Conservation (phyloP, 345 rosid genomes). For the Mercurialis annua region DNA sequence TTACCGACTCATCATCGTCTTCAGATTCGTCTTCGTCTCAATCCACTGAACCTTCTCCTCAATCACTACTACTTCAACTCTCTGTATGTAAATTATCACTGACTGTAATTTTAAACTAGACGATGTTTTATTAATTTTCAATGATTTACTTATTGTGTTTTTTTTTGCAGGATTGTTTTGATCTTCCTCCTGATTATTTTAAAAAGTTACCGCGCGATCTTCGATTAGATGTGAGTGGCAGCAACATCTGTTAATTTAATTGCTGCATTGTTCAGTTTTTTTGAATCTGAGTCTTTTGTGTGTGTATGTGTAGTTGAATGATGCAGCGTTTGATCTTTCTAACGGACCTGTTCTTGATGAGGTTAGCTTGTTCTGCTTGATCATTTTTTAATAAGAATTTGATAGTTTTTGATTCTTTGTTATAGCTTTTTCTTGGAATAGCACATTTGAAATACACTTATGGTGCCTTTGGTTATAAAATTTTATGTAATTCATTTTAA, state of each 20-base stretch:
- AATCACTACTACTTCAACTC: slow-evolving; percentile 54
- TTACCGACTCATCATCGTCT: slow-evolving; percentile 35
- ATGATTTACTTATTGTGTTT: neutral
- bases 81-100: slow-evolving; percentile 50
- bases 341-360: slow-evolving; percentile 73
- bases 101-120: neutral
- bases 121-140: neutral
- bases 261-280: neutral
- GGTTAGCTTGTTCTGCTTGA: slow-evolving; percentile 41
- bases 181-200: slow-evolving; percentile 79
- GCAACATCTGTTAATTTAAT: neutral
- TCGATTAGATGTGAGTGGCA: slow-evolving; percentile 79
- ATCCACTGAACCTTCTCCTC: slow-evolving; percentile 41
- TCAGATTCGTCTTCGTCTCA: slow-evolving; percentile 37
- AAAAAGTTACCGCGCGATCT: slow-evolving; percentile 67
- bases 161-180: slow-evolving; percentile 66
- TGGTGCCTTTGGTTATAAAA: too few species aligned
- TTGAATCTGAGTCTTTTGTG: neutral
- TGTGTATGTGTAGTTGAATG: slow-evolving; percentile 54
- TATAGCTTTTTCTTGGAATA: too few species aligned
- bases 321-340: slow-evolving; percentile 96
- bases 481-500: too few species aligned
- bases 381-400: too few species aligned
- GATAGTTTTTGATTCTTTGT: too few species aligned
- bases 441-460: too few species aligned